These are phyloP conservation scores for Cudoniella acicularis DNA, from an alignment of 495 filamentous ascomycete genomes.

Conservation along the genomic window DNA sequence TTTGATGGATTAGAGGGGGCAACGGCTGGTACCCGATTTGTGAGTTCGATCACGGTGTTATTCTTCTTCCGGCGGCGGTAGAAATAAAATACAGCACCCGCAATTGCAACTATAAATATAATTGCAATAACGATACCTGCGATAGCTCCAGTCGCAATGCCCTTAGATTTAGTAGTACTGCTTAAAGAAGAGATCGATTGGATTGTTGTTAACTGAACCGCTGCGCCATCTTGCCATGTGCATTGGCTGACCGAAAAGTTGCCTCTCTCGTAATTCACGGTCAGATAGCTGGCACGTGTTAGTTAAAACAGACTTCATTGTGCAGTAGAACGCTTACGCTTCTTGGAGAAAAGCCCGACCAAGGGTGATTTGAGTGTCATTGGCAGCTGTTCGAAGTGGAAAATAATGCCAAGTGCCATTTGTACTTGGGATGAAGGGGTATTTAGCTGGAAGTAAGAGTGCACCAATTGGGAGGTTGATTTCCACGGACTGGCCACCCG, in stretches of 20 bases:
- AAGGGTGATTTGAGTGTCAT: conserved; percentile 51
- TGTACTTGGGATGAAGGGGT: conserved; percentile 36
- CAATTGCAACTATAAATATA: not conserved
- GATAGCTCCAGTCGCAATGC: not conserved
- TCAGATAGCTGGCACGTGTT: conserved; percentile 37
- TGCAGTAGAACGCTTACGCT: conserved; percentile 38
- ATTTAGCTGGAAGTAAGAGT: conserved; percentile 44
- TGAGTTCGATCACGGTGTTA: not conserved
- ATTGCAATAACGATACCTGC: not conserved
- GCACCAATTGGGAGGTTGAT: conserved; percentile 45
- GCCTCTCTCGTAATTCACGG: conserved; percentile 21
- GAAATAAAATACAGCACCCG: not conserved
- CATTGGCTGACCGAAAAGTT: conserved; percentile 25
- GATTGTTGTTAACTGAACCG: conserved; percentile 5
- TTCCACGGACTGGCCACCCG: conserved; percentile 40
- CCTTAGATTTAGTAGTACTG: not conserved
- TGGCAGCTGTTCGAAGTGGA: conserved; percentile 49
- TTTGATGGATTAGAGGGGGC: not conserved
- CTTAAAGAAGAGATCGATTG: not conserved
- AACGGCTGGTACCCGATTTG: not conserved
- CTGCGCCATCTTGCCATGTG: conserved; percentile 13
- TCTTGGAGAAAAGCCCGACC: conserved; percentile 57
- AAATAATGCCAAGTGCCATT: conserved; percentile 43
- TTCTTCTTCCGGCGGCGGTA: not conserved
- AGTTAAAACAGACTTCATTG: no score